Evolutionary conservation across 2,329 filamentous ascomycete genomes (phyloP), one percentile per base, ranked within the genome.

Genomic region (Xylariales sp.): DNA sequence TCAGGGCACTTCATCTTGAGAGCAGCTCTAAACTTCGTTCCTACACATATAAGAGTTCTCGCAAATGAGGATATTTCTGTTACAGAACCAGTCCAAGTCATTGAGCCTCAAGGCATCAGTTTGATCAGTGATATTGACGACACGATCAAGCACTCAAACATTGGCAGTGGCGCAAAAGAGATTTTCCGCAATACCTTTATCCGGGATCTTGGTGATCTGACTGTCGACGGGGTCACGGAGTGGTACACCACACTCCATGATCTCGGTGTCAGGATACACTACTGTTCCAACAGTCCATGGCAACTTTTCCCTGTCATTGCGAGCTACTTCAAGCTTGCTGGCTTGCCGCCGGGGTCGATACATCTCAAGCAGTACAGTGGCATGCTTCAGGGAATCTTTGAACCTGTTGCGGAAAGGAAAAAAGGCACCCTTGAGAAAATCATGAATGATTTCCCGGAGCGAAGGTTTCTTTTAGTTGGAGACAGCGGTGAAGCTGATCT

Each of bases 231-330:
- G 2, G 90, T 97, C 15, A 78, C 73, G 44, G 88, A 94, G 47
- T 97, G 93, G 91, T 98, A 97, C 58, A 80, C 72, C 25, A 73
- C 73, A 15, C 74, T 98, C 65, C 76, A 85, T 28, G 72, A 81
- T 15, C 80, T 91, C 67, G 89, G 90, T 14, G 91, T 97, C 18
- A 80, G 82, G 53, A 76, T 98, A 39, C 94, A 98, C 59, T 98
- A 98, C 61, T 94, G 95, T 50, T 98, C 93, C n/a, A 98, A 98
- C 63, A 95, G 91, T 38, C 93, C 93, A 1, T 98, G 94, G 94
- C 94, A 98, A 60, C 74, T 98, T 5, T 98, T 88, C 54, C 93
- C 93, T 0, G 80, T 97, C 3, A 69, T 98, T 9, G 84, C 87
- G 4, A 88, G 79, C 40, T 98, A 86, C 60, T 95, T 97, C 61